Base-by-base conservation (phyloP, 257 asterid species). In the Penstemon barbatus region DNA sequence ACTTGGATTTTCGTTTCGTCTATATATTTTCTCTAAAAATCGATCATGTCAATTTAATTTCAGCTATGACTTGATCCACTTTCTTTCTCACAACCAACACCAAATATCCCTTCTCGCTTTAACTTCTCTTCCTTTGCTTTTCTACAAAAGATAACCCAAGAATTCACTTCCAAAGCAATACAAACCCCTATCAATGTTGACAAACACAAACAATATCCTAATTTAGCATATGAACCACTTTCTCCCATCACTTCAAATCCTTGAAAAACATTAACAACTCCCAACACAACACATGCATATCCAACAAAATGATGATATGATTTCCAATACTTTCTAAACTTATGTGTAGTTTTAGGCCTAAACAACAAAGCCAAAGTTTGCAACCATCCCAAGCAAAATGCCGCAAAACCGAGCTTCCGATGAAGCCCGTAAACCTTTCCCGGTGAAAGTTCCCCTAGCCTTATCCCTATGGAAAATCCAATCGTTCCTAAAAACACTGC, bases 281-380 rank as follows among this genome's bases (percentile, higher is more conserved):
- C 99, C 18, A 93, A 65, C 3, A 90, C 78, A 5, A 88, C 93
- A 75, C 99, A 90, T 0, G 83, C 95, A 69, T 93, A 93, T 4
- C 99, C 99, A 4, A 90, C 99, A 66, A 93, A 83, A 50, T 90
- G 99, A 41, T 93, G 99, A 61, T 93, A 93, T 0, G 99, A 93
- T 65, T 93, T 93, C 99, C 99, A 93, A 8, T 93, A 93, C 56
- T 82, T 88, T 57, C 99, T 74, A 13, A 82, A 88, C 46, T 85
- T 88, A 59, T 93, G 69, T 7, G 97, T 93, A 5, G 96, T 85
- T 57, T 80, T 88, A 1, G 99, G 99, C 81, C 97, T 76, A 57
- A 93, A 88, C 15, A 93, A 18, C 55, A 93, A 69, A 0, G 99
- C 99, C 76, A 85, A 40, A 3, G 99, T 88, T 56, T 93, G 99